phyloP scores from a whole-genome alignment of 108 stramenopile genomes.

The Nannochloropsis gaditana region DNA sequence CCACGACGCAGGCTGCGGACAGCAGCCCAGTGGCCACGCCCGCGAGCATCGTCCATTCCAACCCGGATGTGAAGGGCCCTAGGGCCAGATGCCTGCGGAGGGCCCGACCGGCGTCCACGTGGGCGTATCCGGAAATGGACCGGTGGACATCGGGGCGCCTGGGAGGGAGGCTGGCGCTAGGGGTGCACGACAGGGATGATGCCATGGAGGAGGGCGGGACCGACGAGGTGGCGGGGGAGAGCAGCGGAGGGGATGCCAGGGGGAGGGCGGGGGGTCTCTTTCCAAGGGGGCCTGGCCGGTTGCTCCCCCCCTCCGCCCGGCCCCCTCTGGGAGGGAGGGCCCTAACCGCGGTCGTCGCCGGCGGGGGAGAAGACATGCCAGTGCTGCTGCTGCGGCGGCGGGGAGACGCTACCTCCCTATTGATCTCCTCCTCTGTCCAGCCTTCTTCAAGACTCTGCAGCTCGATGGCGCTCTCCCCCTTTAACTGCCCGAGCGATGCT shows the following conservation, averaged over 20 bases:
- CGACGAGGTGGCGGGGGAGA: not conserved
- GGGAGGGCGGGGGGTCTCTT: not conserved
- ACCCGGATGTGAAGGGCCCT: not conserved
- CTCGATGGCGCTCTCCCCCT: not conserved
- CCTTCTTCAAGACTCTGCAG: not conserved
- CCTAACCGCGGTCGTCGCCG: not conserved
- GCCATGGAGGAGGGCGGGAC: not conserved
- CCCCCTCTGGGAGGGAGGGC: not conserved
- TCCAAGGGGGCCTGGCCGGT: no score
- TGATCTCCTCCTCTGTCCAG: not conserved
- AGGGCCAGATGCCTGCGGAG: not conserved
- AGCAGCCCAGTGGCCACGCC: not conserved
- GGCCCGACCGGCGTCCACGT: not conserved
- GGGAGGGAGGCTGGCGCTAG: not conserved
- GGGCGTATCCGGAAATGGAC: not conserved
- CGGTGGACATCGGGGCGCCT: no score
- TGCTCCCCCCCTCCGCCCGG: no score
- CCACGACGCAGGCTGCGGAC: not conserved
- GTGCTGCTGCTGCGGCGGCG: not conserved
- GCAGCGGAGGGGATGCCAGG: not conserved
- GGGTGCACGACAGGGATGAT: not conserved
- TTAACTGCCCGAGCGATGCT: not conserved
- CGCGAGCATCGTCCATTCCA: not conserved
- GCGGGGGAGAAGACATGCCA: not conserved
- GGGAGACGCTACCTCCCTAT: not conserved